Conservation (phyloP, 352 stramenopile genomes). For the Phytopythium delawarense region DNA sequence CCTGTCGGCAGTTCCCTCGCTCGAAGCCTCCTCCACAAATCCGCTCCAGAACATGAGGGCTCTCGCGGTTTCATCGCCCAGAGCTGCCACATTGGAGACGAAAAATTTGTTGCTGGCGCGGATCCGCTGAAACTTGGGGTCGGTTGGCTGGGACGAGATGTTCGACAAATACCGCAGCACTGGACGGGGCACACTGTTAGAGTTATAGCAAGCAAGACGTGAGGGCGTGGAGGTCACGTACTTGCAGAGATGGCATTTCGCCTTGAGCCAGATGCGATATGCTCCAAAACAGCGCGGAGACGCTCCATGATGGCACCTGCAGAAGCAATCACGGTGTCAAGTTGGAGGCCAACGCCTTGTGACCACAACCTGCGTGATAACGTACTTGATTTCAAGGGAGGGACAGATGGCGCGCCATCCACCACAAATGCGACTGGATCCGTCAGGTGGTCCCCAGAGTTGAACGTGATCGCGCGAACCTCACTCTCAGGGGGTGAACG, state of each 20-base stretch:
- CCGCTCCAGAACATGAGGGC: slow-evolving; percentile 52
- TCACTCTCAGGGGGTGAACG: slow-evolving; percentile 23
- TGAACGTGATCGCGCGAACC: slow-evolving; percentile 58
- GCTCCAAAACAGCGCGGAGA: slow-evolving; percentile 16
- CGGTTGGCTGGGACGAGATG: slow-evolving; percentile 41
- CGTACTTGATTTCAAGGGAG: slow-evolving; percentile 17
- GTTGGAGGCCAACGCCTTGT: background rate
- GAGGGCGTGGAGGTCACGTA: slow-evolving; percentile 6
- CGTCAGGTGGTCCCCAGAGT: slow-evolving; percentile 64
- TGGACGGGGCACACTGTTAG: slow-evolving; percentile 9
- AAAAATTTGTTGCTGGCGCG: slow-evolving; percentile 76
- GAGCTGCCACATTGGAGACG: slow-evolving; percentile 32
- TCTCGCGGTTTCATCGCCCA: slow-evolving; percentile 15
- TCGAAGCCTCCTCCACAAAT: slow-evolving; percentile 20
- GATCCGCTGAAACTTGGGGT: slow-evolving; percentile 71
- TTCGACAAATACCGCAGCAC: slow-evolving; percentile 67
- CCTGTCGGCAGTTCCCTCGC: slow-evolving; percentile 20
- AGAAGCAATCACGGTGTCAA: background rate
- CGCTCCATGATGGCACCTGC: slow-evolving; percentile 20
- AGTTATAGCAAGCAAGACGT: background rate
- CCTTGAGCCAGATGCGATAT: slow-evolving; percentile 10
- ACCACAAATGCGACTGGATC: slow-evolving; percentile 47
- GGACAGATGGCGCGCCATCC: slow-evolving; percentile 10
- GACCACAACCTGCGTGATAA: background rate
- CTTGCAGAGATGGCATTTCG: slow-evolving; percentile 31